Base-by-base conservation (phyloP, 208 protist genomes). In the Crithidia mellificae region DNA sequence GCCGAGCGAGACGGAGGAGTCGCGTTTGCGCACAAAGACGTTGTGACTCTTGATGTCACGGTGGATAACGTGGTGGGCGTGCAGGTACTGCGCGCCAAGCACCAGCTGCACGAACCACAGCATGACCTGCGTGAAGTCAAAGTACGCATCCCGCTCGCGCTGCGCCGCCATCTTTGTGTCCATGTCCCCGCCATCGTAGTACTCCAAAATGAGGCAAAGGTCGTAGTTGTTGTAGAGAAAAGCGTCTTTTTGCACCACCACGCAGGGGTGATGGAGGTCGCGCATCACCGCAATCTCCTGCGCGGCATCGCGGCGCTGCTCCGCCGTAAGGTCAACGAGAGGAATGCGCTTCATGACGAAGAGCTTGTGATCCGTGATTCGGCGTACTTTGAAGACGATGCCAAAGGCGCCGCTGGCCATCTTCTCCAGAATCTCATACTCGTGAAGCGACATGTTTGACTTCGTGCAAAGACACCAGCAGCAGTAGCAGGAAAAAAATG, bases 41-140 rank as follows among this genome's bases (percentile, higher is more conserved):
- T 97, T 97, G 49, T 95, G 90, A 4, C 80, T 87, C 49, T 97
- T 97, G 62, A 97, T 72, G 52, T 97, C 93, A 20, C 93, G 83
- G 65, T 97, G 93, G 3, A 95, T 58, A 25, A 97, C 84, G 53
- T 84, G 70, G 44, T 85, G 43, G 2, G 64, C 49, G 63, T 97
- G 92, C 32, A 97, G 69, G 72, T 95, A 95, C 43, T 97, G 82
- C 22, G 91, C 65, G 12, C 81, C 90, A 5, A 96, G 77, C 25
- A 87, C 77, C 55, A 97, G 81, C 63, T 93, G 74, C 68, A 83
- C 81, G 63, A 97, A 91, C 82, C 87, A 93, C 63, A 84, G 66
- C 88, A 97, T 92, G 5, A 90, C 77, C 44, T 77, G 67, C 19
- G 80, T 71, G 8, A 93, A 62, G 20, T 73, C 43, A 24, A 96